Percentiles rank a stretch among this genome's conserved stretches.
These are phyloP conservation scores for Trichomonas gallinae DNA, from an alignment of 208 protist genomes.

Conservation along the genomic window DNA sequence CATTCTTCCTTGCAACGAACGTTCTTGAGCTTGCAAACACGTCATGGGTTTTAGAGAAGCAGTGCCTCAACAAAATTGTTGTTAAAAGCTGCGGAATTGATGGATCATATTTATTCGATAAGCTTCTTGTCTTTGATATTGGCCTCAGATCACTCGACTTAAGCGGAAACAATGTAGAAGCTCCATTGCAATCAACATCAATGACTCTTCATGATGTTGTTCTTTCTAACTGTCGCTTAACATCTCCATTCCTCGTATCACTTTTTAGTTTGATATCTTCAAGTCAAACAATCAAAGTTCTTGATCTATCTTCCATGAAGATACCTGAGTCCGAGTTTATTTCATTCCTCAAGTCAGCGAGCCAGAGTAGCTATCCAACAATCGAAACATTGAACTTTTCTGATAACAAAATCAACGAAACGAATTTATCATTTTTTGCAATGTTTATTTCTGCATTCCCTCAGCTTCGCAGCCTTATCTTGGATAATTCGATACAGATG, in stretches of 20 bases:
- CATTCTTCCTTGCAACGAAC: neutral
- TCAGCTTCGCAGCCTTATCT: neutral
- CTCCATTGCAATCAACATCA: neutral
- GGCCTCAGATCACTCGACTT: neutral
- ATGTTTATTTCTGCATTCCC: neutral
- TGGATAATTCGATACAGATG: neutral
- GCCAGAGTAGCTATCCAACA: neutral
- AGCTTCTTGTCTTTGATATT: neutral
- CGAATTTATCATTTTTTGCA: neutral
- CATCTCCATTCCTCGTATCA: neutral
- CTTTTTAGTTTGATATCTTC: neutral
- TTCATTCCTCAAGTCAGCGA: neutral
- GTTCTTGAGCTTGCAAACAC: neutral
- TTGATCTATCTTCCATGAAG: neutral
- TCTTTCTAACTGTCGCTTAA: neutral
- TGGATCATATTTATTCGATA: neutral
- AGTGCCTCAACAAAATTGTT: neutral
- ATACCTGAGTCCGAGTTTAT: neutral
- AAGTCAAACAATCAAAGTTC: neutral
- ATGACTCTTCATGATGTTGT: neutral
- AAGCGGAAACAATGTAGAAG: neutral
- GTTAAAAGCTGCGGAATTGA: neutral
- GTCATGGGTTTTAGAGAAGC: neutral
- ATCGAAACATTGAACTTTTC: neutral
- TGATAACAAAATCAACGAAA: neutral